Evolutionary conservation across 352 stramenopile species (phyloP), one percentile per base, ranked within the genome.

Genomic region (Plasmopara halstedii): DNA sequence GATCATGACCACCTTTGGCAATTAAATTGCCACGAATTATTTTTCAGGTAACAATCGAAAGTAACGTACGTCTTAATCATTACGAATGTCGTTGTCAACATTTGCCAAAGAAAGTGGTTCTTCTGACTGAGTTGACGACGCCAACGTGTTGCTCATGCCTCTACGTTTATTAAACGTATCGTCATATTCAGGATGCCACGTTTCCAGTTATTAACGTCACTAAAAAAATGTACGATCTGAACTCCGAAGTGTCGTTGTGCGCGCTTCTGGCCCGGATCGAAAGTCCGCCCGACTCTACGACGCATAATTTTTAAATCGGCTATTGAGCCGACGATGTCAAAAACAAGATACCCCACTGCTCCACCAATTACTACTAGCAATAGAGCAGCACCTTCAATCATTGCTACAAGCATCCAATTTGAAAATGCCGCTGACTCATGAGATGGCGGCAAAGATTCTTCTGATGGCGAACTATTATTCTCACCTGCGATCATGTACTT

Each of bases 51-150:
- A 51, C 26, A 89, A 38, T 1, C 73, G 74, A 42, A 67, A 84
- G 23, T 65, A 56, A 23, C 70, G 56, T 45, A 89, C 58, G 11
- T 70, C 44, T 17, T 75, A 60, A 27, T 89, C 78, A 10, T 66
- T 86, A 2, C 78, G 75, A n/a, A 90, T 73, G 40, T 90, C 78
- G 21, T 85, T 82, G 15, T 56, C 39, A 4, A 82, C 34, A 33
- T 75, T 36, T 14, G 27, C 65, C 2, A 36, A 43, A 0, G 56
- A 53, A 19, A 56, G 20, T 21, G 51, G 29, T 6, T 11, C 19
- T 17, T 13, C 40, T n/a, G 47, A 63, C 5, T 11, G 37, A 27
- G 33, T 53, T 13, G 48, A 57, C 19, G 46, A 61, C 11, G 21
- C 46, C 21, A 47, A 41, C 0, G 46, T 58, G 27, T 34, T 59